Conservation (phyloP, 768 basidiomycete species). For the Rhizopogon rudus region DNA sequence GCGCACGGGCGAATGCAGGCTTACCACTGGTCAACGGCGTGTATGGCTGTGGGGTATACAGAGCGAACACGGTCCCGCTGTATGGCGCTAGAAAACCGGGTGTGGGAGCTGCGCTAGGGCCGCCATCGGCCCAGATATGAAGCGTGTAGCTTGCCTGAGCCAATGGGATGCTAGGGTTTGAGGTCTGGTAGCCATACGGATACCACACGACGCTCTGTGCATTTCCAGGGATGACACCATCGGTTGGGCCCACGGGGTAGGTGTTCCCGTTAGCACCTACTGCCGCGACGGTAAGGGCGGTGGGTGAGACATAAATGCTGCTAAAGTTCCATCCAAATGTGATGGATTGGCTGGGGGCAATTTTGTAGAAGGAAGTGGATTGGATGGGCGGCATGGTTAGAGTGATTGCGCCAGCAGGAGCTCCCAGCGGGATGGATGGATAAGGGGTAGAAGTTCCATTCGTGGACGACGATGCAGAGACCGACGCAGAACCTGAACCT, state of each 20-base stretch:
- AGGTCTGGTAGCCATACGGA: conserved; percentile 48
- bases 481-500: conserved; percentile 15
- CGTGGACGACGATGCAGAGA: conserved; percentile 13
- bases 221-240: conserved; percentile 47
- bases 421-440: conserved; percentile 40
- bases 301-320: conserved; percentile 47
- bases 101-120: conserved; percentile 40
- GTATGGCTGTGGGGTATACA: conserved; percentile 57
- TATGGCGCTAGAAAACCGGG: conserved; percentile 55
- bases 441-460: conserved; percentile 30
- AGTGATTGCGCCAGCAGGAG: conserved; percentile 47
- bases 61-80: conserved; percentile 48
- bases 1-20: conserved; percentile 1
- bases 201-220: conserved; percentile 55
- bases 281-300: conserved; percentile 56
- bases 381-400: conserved; percentile 57
- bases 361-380: conserved; percentile 62
- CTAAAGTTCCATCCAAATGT: conserved; percentile 77
- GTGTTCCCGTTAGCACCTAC: conserved; percentile 65
- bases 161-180: conserved; percentile 48
- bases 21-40: conserved; percentile 45
- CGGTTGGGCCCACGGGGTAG: conserved; percentile 57
- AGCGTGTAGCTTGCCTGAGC: conserved; percentile 58
- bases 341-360: conserved; percentile 47
- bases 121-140: conserved; percentile 50